Base-by-base conservation (phyloP, 139 green algal genomes). In the Chlamydomonas asymmetrica region DNA sequence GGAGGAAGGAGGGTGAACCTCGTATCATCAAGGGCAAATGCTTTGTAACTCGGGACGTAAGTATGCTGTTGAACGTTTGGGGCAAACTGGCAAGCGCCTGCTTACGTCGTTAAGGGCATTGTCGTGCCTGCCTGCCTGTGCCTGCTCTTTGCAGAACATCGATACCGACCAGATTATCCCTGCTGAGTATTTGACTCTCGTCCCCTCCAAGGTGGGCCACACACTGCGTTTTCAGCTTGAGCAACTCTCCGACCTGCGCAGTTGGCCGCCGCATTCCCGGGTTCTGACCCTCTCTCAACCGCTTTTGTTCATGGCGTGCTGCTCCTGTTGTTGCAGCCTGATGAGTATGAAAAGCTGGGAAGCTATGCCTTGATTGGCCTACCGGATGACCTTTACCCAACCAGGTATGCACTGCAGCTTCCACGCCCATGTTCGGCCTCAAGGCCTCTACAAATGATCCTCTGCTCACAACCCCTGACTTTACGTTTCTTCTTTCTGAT, bases 111-210 rank as follows among this genome's bases (percentile, higher is more conserved):
- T 23, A n/a, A n/a, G n/a, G n/a, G n/a, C n/a, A n/a, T n/a, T n/a
- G n/a, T n/a, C n/a, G n/a, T n/a, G n/a, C n/a, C 49, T 23, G 22
- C 23, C 49, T 29, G 22, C 23, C 23, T 32, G 2, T 59, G 32
- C 37, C 29, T 45, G 32, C 32, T 54, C 2, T 5, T 0, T 82
- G 80, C 88, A 98, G 90, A 98, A 98, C 84, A 98, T 98, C 39
- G 94, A 98, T 61, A 98, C 94, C 0, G 94, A 98, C 68, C 94
- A 98, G 70, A 98, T 98, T 66, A 98, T 98, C 64, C 94, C 94
- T 22, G 94, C 94, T 18, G 94, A 98, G 88, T 97, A 98, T 78
- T 79, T 98, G 4, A 98, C 94, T 1, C 85, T 98, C 38, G 94
- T 98, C 39, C 94, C 94, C 5, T 97, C 92, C 16, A 97, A 97